phyloP scores from a whole-genome alignment of 768 basidiomycete species.

The Amanita rubescens region DNA sequence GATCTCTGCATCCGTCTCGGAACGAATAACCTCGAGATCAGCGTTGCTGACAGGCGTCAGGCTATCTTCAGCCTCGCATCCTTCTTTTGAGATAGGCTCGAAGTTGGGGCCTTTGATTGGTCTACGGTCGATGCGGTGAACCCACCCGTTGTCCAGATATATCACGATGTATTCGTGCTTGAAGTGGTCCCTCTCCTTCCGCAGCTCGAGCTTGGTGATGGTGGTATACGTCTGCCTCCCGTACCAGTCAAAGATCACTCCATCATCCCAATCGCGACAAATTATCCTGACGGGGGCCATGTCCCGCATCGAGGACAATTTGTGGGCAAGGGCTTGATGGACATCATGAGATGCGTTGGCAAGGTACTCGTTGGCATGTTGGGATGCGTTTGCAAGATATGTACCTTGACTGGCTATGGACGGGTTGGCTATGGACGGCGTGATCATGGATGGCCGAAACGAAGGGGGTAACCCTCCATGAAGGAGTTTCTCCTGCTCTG shows the following conservation, averaged over 20 bases:
- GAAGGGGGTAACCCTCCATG: not conserved
- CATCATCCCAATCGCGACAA: not conserved
- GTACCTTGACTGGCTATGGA: not conserved
- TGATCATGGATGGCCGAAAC: not conserved
- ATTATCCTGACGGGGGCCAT: not conserved
- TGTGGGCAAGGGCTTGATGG: not conserved
- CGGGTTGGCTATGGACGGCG: not conserved
- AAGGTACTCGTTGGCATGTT: not conserved
- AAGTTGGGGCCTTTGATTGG: not conserved
- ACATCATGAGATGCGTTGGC: not conserved
- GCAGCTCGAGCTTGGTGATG: not conserved
- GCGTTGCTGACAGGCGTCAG: not conserved
- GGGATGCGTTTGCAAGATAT: not conserved
- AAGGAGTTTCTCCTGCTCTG: too few species aligned
- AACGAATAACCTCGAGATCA: not conserved
- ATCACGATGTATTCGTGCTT: not conserved
- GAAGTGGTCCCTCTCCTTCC: not conserved
- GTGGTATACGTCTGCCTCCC: not conserved
- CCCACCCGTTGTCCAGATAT: not conserved
- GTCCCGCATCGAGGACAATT: not conserved
- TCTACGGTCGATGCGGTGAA: not conserved
- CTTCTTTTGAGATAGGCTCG: not conserved
- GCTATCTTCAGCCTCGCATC: constrained; percentile 1
- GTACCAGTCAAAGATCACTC: not conserved
- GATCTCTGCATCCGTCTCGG: not conserved